phyloP scores from a whole-genome alignment of 768 basidiomycete genomes.

The Boletus sensibilis region DNA sequence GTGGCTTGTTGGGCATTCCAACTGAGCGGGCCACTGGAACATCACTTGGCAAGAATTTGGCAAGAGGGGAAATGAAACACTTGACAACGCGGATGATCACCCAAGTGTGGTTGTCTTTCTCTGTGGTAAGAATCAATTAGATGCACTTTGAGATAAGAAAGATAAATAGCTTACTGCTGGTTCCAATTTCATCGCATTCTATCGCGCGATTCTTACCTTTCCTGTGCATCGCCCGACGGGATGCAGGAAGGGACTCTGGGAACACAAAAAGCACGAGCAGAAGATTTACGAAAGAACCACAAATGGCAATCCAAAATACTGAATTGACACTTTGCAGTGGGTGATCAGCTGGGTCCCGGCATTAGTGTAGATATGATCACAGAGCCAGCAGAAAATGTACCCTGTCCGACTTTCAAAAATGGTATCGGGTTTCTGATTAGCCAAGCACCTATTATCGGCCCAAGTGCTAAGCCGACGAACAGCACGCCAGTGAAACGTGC shows the following conservation, averaged over 20 bases:
- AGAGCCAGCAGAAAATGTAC: slow-evolving; percentile 14
- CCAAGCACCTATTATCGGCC: slow-evolving; percentile 66
- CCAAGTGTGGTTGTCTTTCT: slow-evolving; percentile 8
- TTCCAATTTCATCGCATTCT: slow-evolving; percentile 7
- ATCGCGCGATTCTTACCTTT: slow-evolving; percentile 33
- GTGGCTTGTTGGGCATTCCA: slow-evolving; percentile 62
- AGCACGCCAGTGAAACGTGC: slow-evolving; percentile 71
- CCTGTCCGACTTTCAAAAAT: slow-evolving; percentile 28
- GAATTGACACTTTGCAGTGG: slow-evolving; percentile 41
- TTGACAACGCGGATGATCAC: slow-evolving; percentile 30
- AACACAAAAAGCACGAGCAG: slow-evolving; percentile 61
- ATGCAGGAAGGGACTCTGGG: slow-evolving; percentile 51
- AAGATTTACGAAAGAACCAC: slow-evolving; percentile 46
- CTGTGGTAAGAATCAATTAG: neutral
- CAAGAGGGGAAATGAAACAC: slow-evolving; percentile 61
- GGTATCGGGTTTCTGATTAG: slow-evolving; percentile 46
- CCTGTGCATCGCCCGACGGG: slow-evolving; percentile 25
- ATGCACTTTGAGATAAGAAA: neutral
- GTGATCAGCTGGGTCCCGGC: slow-evolving; percentile 23
- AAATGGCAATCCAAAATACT: slow-evolving; percentile 55
- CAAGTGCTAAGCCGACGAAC: slow-evolving; percentile 73
- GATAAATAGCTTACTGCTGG: slow-evolving; percentile 9
- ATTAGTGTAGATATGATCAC: slow-evolving; percentile 8
- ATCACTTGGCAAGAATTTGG: slow-evolving; percentile 63
- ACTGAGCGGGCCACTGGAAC: slow-evolving; percentile 40